Base-by-base conservation (phyloP, 495 filamentous ascomycete species). In the Penicillium cosmopolitanum region DNA sequence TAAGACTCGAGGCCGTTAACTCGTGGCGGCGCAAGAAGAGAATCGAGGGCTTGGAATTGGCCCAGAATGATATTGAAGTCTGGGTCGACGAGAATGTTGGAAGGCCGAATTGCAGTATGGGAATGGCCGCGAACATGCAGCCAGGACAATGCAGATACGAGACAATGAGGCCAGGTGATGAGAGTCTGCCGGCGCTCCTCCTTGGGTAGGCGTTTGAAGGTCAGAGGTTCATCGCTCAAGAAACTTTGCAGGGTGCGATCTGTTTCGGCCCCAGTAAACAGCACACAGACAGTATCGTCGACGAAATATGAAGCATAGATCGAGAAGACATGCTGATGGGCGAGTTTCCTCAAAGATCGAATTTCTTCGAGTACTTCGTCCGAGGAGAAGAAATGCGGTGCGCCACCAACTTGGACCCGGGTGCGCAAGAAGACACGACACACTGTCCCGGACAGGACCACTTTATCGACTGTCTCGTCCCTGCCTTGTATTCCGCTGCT, bases 101-200 rank as follows among this genome's bases (percentile, higher is more conserved):
- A 92, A 10, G 94, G 94, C 50, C 87, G 86, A 65, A 98, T 91
- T 40, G 86, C 85, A n/a, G 89, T 82, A 61, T 98, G 94, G 2
- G 83, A 78, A 42, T 90, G 81, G 13, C 88, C 89, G 56, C 82
- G 82, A 31, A 81, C 81, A 73, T 97, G 92, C 2, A 97, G 80
- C 70, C 85, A 91, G 46, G 87, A 85, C 21, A 96, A 67, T 10
- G 88, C 90, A 61, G 92, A 89, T 0, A 85, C 81, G 2, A 98
- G 81, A 67, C 94, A 97, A 71, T 93, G 91, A 42, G 94, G 85
- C 93, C 94, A 97, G 62, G 89, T 87, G 65, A 96, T 79, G 15
- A 96, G 71, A 3, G 88, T 78, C 33, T 80, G 73, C 31, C 89
- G 84, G 28, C 90, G 85, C n/a, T 84, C 81, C 55, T 85, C 78